phyloP scores from a whole-genome alignment of 208 protist genomes.

The Trichomonas tenax region DNA sequence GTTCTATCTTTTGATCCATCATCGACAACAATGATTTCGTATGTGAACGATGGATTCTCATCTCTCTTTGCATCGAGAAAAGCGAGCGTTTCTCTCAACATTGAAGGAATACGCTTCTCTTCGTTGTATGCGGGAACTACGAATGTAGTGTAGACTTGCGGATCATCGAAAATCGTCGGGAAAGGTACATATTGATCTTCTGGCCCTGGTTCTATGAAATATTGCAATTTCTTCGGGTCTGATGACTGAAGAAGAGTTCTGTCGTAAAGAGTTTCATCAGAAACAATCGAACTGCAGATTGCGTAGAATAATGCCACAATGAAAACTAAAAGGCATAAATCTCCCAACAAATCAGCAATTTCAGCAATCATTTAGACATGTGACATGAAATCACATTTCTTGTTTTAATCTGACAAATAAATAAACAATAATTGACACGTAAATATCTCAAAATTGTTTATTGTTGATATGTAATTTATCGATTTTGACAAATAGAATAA shows the following conservation, averaged over 20 bases:
- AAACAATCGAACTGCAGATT: background rate
- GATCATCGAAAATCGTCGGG: conserved; percentile 18
- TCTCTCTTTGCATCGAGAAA: conserved; percentile 17
- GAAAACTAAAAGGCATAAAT: background rate
- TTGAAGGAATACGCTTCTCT: background rate
- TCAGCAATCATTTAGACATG: background rate
- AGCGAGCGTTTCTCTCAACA: conserved; percentile 21
- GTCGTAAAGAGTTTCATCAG: background rate
- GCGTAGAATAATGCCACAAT: background rate
- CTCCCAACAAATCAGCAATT: background rate
- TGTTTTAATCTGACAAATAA: background rate
- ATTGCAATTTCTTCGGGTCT: background rate
- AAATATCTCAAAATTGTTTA: background rate
- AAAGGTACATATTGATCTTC: background rate
- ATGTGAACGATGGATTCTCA: background rate
- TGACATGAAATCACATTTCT: background rate
- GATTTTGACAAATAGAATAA: background rate
- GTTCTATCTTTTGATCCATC: conserved; percentile 31
- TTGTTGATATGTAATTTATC: background rate
- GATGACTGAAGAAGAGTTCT: background rate
- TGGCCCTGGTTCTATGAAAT: background rate
- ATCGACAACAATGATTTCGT: conserved; percentile 34
- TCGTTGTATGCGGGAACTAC: conserved; percentile 35
- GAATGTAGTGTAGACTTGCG: conserved; percentile 7
- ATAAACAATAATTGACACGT: background rate